These are phyloP conservation scores for Blastobotrys buckinghamii DNA, from an alignment of 1,139 yeast genomes.

Conservation along the genomic window DNA sequence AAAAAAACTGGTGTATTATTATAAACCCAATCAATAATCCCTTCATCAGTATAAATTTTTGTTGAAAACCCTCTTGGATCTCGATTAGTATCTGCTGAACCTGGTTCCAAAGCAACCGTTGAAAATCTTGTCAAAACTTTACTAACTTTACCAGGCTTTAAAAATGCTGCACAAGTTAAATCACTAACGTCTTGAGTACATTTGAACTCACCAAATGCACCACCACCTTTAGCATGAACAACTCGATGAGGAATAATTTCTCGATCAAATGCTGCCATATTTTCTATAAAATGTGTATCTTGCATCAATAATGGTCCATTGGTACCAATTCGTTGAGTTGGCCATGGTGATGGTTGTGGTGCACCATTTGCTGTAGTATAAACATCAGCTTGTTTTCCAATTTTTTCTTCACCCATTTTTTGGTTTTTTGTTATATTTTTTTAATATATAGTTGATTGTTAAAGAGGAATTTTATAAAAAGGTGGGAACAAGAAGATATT, in stretches of 20 bases:
- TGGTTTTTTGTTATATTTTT: no score
- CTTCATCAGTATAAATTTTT: constrained; percentile 73
- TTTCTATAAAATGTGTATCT: constrained; percentile 69
- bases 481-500: no score
- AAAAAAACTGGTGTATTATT: constrained; percentile 85
- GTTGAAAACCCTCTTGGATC: constrained; percentile 84
- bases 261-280: constrained; percentile 74
- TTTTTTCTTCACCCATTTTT: no score
- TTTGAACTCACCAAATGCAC: constrained; percentile 73
- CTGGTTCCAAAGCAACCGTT: constrained; percentile 81
- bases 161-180: constrained; percentile 60
- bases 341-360: constrained; percentile 59
- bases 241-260: constrained; percentile 85
- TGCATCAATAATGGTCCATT: constrained; percentile 72
- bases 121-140: constrained; percentile 68
- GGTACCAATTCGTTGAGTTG: constrained; percentile 67
- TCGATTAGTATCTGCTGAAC: constrained; percentile 77
- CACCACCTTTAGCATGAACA: constrained; percentile 84
- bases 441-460: no score
- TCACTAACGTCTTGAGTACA: constrained; percentile 77
- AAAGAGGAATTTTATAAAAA: no score
- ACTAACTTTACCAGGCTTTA: constrained; percentile 70
- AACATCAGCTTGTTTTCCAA: background rate
- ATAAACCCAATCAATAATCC: constrained; percentile 78
- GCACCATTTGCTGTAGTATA: constrained; percentile 69